Evolutionary conservation across 805 yeast genomes (phyloP).

Genomic region (Sugiyamaella qingdaonensis): DNA sequence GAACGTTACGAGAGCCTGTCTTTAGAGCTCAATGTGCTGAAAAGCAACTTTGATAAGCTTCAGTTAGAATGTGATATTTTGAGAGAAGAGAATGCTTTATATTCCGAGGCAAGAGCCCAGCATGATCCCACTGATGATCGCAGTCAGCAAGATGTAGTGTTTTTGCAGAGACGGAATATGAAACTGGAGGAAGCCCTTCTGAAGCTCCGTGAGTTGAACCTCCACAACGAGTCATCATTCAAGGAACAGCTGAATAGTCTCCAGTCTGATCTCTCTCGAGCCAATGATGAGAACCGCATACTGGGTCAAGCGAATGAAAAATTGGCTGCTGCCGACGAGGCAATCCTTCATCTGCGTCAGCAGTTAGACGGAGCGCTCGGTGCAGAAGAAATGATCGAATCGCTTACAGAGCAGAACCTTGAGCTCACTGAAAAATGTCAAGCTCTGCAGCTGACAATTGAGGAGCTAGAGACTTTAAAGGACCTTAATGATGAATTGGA

Average conservation of each 20-base stretch:
- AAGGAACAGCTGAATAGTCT: constrained; percentile 20
- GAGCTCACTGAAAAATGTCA: constrained; percentile 36
- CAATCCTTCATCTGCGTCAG: constrained; percentile 21
- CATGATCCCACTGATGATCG: background rate
- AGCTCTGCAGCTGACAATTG: constrained; percentile 39
- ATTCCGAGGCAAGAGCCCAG: background rate
- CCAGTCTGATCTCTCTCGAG: constrained; percentile 16
- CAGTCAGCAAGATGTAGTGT: background rate
- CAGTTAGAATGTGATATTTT: constrained; percentile 27
- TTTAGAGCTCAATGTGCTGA: constrained; percentile 23
- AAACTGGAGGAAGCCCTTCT: constrained; percentile 43
- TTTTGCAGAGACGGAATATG: constrained; percentile 33
- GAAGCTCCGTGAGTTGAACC: constrained; percentile 31
- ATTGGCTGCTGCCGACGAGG: constrained; percentile 17
- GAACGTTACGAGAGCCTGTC: constrained; percentile 27
- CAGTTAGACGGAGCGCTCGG: constrained; percentile 34
- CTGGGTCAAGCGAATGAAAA: constrained; percentile 8
- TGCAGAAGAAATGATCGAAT: constrained; percentile 36
- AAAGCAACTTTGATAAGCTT: constrained; percentile 21
- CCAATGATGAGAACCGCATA: constrained; percentile 14
- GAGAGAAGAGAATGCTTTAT: constrained; percentile 24
- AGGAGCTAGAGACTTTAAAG: constrained; percentile 51
- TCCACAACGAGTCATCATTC: constrained; percentile 21
- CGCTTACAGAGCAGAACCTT: constrained; percentile 37
- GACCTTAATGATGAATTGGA: constrained; percentile 51